Evolutionary conservation across 331 rosid genomes (phyloP).

Genomic region (Stylosanthes scabra): DNA sequence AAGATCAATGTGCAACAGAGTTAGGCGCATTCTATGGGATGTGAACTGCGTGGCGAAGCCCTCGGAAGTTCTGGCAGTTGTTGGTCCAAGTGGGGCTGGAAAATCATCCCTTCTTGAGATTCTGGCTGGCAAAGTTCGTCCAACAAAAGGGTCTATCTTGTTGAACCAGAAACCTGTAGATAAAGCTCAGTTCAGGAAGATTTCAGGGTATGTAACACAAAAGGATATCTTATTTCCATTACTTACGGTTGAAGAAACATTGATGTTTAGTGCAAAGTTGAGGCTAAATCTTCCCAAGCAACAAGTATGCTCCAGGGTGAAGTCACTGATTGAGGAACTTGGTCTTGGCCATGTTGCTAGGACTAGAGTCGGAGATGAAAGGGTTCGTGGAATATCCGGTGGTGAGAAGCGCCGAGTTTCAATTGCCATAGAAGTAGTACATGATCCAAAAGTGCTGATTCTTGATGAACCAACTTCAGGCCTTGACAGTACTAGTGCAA

Average conservation of each 20-base stretch:
- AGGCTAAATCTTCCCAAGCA: conserved; percentile 53
- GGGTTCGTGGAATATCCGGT: conserved; percentile 69
- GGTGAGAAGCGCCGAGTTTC: conserved; percentile 82
- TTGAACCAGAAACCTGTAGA: conserved; percentile 60
- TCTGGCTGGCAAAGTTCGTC: conserved; percentile 67
- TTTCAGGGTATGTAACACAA: conserved; percentile 80
- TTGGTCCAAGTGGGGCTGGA: conserved; percentile 95
- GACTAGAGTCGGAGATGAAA: conserved; percentile 69
- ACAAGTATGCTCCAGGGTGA: conserved; percentile 56
- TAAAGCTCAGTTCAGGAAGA: conserved; percentile 60
- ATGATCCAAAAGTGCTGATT: conserved; percentile 69
- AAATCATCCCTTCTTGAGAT: conserved; percentile 82
- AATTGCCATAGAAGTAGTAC: conserved; percentile 76
- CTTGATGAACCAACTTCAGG: conserved; percentile 90
- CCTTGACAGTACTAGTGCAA: conserved; percentile 74
- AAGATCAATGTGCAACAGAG: conserved; percentile 28
- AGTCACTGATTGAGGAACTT: conserved; percentile 66
- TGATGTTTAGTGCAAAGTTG: conserved; percentile 74
- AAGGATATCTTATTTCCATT: conserved; percentile 75
- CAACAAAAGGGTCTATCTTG: conserved; percentile 63
- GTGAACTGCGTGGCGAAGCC: conserved; percentile 67
- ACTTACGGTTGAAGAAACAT: conserved; percentile 86
- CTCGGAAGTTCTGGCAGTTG: conserved; percentile 76
- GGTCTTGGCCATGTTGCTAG: conserved; percentile 62
- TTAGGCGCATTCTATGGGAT: conserved; percentile 60